Conservation (phyloP, 192 early-diverging fungal genomes). For the Funneliformis mosseae region DNA sequence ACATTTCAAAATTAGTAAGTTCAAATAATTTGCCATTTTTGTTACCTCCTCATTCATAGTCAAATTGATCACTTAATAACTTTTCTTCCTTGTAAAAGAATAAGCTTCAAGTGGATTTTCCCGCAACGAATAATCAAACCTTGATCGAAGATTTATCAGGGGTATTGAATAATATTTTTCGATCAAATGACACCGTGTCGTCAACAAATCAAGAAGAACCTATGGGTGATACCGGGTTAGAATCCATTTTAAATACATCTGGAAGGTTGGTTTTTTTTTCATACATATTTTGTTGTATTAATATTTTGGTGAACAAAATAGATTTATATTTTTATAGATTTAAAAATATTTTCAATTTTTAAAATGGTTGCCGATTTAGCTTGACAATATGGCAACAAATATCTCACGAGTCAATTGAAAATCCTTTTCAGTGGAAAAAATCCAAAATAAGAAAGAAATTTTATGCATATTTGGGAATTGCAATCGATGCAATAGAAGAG, state of each 20-base stretch:
- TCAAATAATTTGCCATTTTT: not conserved
- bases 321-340: not conserved
- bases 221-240: not conserved
- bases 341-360: not conserved
- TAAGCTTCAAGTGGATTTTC: not conserved
- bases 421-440: conserved; percentile 49
- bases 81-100: not conserved
- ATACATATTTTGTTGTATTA: not conserved
- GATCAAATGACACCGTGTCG: not conserved
- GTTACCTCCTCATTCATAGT: not conserved
- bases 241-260: not conserved
- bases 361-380: not conserved
- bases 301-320: not conserved
- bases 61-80: not conserved
- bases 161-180: not conserved
- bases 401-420: conserved; percentile 24
- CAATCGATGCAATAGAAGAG: conserved; percentile 37
- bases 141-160: not conserved
- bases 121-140: not conserved
- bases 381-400: conserved; percentile 23
- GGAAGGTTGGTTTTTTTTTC: not conserved
- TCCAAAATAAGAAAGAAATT: conserved; percentile 43
- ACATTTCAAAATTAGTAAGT: not conserved
- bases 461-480: conserved; percentile 43
- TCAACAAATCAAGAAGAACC: not conserved